Evolutionary conservation across 768 basidiomycete species (phyloP), one percentile per base, ranked within the genome.

Genomic region (Lactarius hatsudake): DNA sequence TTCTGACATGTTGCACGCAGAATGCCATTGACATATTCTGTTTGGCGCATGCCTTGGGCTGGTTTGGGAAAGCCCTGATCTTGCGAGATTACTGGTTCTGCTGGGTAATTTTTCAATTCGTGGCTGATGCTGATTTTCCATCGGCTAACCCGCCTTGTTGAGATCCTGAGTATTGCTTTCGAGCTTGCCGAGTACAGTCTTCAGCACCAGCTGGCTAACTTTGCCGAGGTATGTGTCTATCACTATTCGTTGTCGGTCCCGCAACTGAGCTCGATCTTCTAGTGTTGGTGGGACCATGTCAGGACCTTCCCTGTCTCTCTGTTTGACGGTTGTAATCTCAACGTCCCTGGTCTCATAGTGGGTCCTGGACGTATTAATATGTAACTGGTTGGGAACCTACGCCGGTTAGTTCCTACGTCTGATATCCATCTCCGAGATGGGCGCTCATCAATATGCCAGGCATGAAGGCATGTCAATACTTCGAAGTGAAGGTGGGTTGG

Each of bases 241-340:
- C 64, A 53, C 45, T 43, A 32, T 54, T 70, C 55, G 63, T 58
- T 71, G 68, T 71, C 23, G 15, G 13, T 23, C 23, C 51, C 71
- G 72, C 72, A 62, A 63, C 62, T 58, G 68, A 73, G 74, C 53
- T 69, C 59, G 23, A 20, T 26, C 53, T 59, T 61, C 61, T 59
- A 93, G 90, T 94, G 93, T 73, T 94, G 92, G 93, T 94, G 92
- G 92, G 93, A 94, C 75, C 92, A 94, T 80, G 91, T 93, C 80
- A 73, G 86, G 79, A 9, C 60, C 43, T 69, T 63, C 62, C 59
- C 60, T 58, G 23, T 61, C 48, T 32, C 60, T 57, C n/a, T n/a
- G 48, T 43, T n/a, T 53, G 32, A 34, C 45, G 45, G 62, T 64
- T 63, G 32, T 55, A 30, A 32, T 62, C 62, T 69, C 26, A 64